Percentiles rank a stretch among this genome's conserved stretches.
Conservation (phyloP, 129 eudicot species). For the Escallonia herrerae region DNA sequence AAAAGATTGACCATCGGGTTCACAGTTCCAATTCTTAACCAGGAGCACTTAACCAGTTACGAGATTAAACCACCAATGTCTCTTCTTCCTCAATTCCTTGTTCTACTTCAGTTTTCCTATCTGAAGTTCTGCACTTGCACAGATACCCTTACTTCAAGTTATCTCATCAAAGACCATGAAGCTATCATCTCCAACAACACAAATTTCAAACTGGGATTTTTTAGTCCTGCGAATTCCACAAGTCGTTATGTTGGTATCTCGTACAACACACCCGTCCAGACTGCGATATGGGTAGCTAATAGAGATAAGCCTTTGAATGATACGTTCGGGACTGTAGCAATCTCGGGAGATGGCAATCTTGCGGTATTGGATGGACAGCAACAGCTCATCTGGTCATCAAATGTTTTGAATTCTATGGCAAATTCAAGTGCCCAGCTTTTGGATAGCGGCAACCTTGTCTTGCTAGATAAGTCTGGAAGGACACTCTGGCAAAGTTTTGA, state of each 20-base stretch:
- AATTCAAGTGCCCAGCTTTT: constrained; percentile 18
- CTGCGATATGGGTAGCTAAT: constrained; percentile 26
- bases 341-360: constrained; percentile 8
- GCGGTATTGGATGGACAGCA: constrained; percentile 8
- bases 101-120: background rate
- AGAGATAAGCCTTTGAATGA: constrained; percentile 11
- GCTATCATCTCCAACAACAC: constrained; percentile 9
- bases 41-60: too few relatives aligned
- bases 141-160: constrained; percentile 1
- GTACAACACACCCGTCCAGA: constrained; percentile 8
- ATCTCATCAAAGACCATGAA: constrained; percentile 9
- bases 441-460: constrained; percentile 22
- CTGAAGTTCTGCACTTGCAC: constrained; percentile 1
- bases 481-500: constrained; percentile 22
- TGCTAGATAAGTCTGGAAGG: constrained; percentile 20
- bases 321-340: constrained; percentile 3
- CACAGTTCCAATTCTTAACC: too few relatives aligned
- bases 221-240: constrained; percentile 17
- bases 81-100: background rate
- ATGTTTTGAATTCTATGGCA: background rate
- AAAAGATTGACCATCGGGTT: too few relatives aligned
- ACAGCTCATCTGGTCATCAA: constrained; percentile 23
- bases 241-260: constrained; percentile 17
- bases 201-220: constrained; percentile 17
- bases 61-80: background rate